Base-by-base conservation (phyloP, 2,329 filamentous ascomycete species). In the Cryphonectria nitschkei region DNA sequence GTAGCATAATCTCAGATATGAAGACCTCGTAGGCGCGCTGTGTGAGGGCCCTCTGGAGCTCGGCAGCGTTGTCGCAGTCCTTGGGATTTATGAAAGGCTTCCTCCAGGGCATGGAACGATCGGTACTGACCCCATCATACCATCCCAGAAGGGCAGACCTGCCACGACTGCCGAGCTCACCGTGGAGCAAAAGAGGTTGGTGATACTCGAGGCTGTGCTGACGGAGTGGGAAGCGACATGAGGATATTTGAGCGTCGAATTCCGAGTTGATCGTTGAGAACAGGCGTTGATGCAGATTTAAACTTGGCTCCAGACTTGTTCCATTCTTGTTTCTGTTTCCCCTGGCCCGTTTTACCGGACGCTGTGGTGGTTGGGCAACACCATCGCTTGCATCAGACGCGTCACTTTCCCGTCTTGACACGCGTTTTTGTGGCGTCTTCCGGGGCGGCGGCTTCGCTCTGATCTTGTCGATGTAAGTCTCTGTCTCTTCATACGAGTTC, bases 1-100 rank as follows among this genome's bases (percentile, higher is more conserved):
- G 89, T 14, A 90, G 83, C 89, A 91, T 91, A 74, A 90, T 87
- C 79, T 91, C 89, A 75, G 86, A 88, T 76, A 91, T 89, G 87
- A 88, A 90, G 63, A 91, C 88, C 77, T 90, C 85, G 79, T 91
- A 91, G 1, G 88, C 89, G 64, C 89, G 85, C 41, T 80, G 83
- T 70, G 86, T 84, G 14, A 90, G 80, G 2, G 77, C 78, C n/a
- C 70, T 63, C 41, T 82, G 82, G 11, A 86, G 79, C n/a, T 80
- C 78, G 1, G 76, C 73, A 1, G 76, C 74, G 22, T 80, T 75
- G 22, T 68, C 37, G 26, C 75, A 73, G 32, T 73, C 69, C 4
- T 71, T 70, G 11, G 84, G 84, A 68, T 88, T 79, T 67, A 88
- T 80, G 86, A 88, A 91, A 2, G 82, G 72, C 74, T 89, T 88